Conservation (phyloP, 352 stramenopile genomes). For the Phytophthora chlamydospora region DNA sequence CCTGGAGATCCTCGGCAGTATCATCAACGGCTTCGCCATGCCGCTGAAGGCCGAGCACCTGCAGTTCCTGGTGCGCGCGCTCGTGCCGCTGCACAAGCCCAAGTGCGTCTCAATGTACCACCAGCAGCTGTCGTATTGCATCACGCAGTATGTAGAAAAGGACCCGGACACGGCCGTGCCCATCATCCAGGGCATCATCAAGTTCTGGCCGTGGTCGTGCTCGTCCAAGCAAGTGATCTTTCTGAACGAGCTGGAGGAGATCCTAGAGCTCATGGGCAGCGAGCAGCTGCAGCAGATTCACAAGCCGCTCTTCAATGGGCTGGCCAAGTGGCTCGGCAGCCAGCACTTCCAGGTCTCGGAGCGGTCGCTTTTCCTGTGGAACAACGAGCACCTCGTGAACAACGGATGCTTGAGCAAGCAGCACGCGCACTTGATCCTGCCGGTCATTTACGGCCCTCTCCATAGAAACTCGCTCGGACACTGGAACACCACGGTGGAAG, state of each 20-base stretch:
- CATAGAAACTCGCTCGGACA: constrained; percentile 91
- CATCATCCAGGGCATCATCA: constrained; percentile 95
- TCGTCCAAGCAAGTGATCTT: constrained; percentile 97
- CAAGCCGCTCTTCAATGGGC: constrained; percentile 76
- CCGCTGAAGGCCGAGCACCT: constrained; percentile 98
- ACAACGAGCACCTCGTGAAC: constrained; percentile 98
- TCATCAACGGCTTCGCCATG: constrained; percentile 99
- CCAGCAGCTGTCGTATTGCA: constrained; percentile 99
- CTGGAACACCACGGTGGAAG: constrained; percentile 98
- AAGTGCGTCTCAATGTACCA: constrained; percentile 98
- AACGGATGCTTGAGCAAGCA: constrained; percentile 94
- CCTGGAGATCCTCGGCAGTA: constrained; percentile 97
- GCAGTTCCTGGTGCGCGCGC: constrained; percentile 93
- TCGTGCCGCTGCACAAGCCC: constrained; percentile 99
- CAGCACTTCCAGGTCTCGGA: constrained; percentile 98
- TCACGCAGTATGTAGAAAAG: constrained; percentile 99
- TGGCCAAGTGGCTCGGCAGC: constrained; percentile 91
- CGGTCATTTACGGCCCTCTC: constrained; percentile 94
- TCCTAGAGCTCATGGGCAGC: constrained; percentile 94
- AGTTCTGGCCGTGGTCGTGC: constrained; percentile 96
- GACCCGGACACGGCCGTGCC: constrained; percentile 96
- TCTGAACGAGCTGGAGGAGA: constrained; percentile 99
- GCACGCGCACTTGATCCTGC: constrained; percentile 93
- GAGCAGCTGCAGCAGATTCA: constrained; percentile 85
- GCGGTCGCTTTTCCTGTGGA: constrained; percentile 98